These are phyloP conservation scores for Cadophora malorum DNA, from an alignment of 2,329 filamentous ascomycete genomes.

Conservation along the genomic window DNA sequence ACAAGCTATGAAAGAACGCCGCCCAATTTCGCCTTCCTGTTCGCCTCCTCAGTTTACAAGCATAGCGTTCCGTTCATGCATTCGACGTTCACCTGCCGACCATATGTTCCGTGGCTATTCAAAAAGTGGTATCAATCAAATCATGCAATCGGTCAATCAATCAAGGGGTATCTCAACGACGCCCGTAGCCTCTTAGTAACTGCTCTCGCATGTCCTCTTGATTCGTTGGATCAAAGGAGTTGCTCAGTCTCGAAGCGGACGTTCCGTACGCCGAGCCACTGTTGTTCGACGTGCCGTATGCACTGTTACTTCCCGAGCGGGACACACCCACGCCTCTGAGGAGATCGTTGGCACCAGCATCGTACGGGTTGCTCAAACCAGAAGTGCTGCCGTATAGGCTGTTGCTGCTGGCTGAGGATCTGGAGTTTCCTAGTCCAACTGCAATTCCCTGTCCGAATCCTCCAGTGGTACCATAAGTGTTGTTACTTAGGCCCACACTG, in stretches of 20 bases:
- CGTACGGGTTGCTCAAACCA: constrained; percentile 34
- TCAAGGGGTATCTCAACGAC: constrained; percentile 28
- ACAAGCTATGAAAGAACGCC: constrained; percentile 20
- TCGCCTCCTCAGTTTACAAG: background rate
- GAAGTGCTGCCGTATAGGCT: constrained; percentile 37
- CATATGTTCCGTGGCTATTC: background rate
- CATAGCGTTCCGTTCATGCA: background rate
- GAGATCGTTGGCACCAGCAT: constrained; percentile 33
- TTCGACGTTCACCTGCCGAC: background rate
- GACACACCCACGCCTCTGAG: constrained; percentile 31
- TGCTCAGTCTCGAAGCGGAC: constrained; percentile 26
- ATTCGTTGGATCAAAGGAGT: constrained; percentile 31
- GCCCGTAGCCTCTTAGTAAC: constrained; percentile 37
- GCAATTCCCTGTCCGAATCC: constrained; percentile 33
- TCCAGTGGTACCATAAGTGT: constrained; percentile 22
- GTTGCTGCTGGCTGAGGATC: constrained; percentile 34
- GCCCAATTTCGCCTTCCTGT: constrained; percentile 4
- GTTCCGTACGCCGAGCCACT: constrained; percentile 2
- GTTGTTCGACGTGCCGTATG: constrained; percentile 27
- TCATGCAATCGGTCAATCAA: background rate
- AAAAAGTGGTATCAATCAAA: constrained; percentile 22
- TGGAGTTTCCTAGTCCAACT: constrained; percentile 33
- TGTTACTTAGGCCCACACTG: constrained; percentile 29
- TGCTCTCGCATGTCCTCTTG: constrained; percentile 41
- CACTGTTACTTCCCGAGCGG: constrained; percentile 23